Evolutionary conservation across 768 basidiomycete species (phyloP).

Genomic region (Suillus placidus): DNA sequence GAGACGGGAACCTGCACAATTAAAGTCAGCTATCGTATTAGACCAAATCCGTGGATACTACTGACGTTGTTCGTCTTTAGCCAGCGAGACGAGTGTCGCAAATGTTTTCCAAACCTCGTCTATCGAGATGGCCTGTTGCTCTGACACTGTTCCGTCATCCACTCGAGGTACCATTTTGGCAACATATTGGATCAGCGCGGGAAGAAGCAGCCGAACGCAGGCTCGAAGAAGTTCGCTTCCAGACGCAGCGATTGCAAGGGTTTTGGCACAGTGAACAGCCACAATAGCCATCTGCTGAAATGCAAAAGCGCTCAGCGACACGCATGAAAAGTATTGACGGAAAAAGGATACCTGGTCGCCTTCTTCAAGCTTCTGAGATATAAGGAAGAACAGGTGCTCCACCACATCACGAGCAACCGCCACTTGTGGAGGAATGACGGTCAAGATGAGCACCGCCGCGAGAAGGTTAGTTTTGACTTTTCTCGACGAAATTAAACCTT

Average conservation of each 20-base stretch:
- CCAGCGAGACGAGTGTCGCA: conserved; percentile 57
- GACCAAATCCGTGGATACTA: conserved; percentile 33
- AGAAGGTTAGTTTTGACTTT: conserved; percentile 93
- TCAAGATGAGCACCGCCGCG: conserved; percentile 82
- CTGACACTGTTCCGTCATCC: conserved; percentile 58
- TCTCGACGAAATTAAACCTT: conserved; percentile 71
- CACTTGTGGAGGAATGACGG: conserved; percentile 67
- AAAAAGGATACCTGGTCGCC: conserved; percentile 57
- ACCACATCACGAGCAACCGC: conserved; percentile 74
- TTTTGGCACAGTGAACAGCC: conserved; percentile 89
- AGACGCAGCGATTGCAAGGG: conserved; percentile 73
- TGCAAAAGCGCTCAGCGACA: background rate
- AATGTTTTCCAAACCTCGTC: conserved; percentile 87
- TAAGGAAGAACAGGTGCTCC: conserved; percentile 83
- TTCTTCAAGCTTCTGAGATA: conserved; percentile 78
- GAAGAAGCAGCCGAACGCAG: conserved; percentile 72
- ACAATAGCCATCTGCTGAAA: conserved; percentile 79
- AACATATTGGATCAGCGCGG: conserved; percentile 80
- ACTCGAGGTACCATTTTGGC: conserved; percentile 65
- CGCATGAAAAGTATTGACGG: conserved; percentile 17
- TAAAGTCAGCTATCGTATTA: conserved; percentile 17
- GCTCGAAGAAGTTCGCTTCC: conserved; percentile 70
- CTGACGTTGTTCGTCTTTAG: conserved; percentile 67
- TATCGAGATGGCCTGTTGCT: conserved; percentile 61
- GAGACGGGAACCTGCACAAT: conserved; percentile 57